Evolutionary conservation across 768 basidiomycete genomes (phyloP), one percentile per base, ranked within the genome.

Genomic region (Holtermanniella nyarrowii): DNA sequence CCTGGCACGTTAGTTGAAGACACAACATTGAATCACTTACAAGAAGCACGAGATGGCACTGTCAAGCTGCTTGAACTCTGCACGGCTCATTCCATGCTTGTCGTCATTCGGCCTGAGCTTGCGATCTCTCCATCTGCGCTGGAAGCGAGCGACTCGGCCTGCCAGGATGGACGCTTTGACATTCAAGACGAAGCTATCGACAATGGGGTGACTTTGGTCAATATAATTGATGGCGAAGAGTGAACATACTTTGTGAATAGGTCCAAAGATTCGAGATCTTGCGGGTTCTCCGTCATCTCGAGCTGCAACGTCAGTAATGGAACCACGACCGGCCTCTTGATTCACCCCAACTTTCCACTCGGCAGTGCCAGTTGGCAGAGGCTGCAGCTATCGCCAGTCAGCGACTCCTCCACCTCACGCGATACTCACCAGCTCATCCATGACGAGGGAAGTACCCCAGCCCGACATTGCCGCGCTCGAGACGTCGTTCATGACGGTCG

Each of bases 401-500:
- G 58, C 27, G 18, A 18, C 2, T 22, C 12, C 4, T 37, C 12
- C 3, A 5, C 16, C 54, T 14, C n/a, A 13, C 11, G 21, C 2
- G 3, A 3, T 21, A 63, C 61, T 49, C 42, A 63, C 61, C 27
- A 71, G 49, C 50, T 71, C 70, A 45, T 71, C 68, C 18, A 69
- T 44, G 4, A 57, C 47, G 26, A 71, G 60, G 13, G 61, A 59
- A 0, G 62, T 64, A 7, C 64, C 62, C 70, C 70, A 71, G 2
- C 66, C 65, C 5, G 64, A 63, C 11, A 64, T 60, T 5, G 64
- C 47, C 26, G 56, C 49, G 7, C 52, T 53, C 18, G 51, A 51
- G 3, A 66, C 61, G 45, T 71, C 70, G 50, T 66, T 63, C 44
- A 65, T 63, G 44, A 68, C 56, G 4, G 64, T 64, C 54, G 63